Evolutionary conservation across 163 green algal species (phyloP), one percentile per base, ranked within the genome.

Genomic region (Chlamydomonas reinhardtii): DNA sequence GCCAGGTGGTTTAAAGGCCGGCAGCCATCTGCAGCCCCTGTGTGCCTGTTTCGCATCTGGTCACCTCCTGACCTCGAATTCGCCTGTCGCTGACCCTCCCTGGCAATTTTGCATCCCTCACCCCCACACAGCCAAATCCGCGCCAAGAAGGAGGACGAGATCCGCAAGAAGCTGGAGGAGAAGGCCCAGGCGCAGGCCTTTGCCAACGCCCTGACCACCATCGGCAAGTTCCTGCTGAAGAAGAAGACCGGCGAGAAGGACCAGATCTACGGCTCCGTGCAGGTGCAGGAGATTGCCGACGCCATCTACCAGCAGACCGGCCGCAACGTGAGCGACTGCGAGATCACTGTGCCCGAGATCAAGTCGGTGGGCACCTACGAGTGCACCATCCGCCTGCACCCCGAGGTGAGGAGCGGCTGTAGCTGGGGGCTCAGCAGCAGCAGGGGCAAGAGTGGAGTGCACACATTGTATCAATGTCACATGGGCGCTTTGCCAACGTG

Each of bases 211-310:
- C 91, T 99, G 77, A 74, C 82, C 73, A 98, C 96, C 37, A 99
- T 99, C 72, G 95, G 96, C 91, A 99, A 98, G 90, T 98, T 99
- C 88, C 87, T 93, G 4, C 94, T 99, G 48, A 97, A 97, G 85
- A 98, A 98, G 94, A 98, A 97, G 91, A 88, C 93, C 34, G 95
- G 95, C 66, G 94, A 97, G 52, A 94, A 94, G 66, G 94, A 96
- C 79, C 87, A 92, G 82, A 95, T 97, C 59, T 97, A 95, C 79
- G 93, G 93, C 83, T 95, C 88, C 76, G 77, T 89, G 79, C 83
- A 88, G 69, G 69, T 89, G 89, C 61, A 76, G 65, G 78, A 86
- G 68, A 72, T 89, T 24, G 78, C 80, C 4, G 76, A 92, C 54
- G 96, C 97, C 34, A 96, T 99, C 80, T 94, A 96, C 74, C 90